phyloP scores from a whole-genome alignment of 495 filamentous ascomycete genomes.

The Neurospora pannonica region DNA sequence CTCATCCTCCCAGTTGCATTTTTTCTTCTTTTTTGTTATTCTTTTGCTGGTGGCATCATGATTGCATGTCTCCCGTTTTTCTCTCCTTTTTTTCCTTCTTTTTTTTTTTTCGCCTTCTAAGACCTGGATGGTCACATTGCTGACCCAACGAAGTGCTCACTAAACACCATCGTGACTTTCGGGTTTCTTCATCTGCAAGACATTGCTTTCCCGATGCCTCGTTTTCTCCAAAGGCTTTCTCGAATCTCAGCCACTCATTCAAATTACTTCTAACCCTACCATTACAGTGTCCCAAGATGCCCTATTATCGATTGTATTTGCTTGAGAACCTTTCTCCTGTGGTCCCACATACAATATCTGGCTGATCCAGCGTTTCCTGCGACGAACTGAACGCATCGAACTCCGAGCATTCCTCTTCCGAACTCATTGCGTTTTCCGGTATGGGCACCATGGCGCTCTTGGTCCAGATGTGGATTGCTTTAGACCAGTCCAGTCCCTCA shows the following conservation, averaged over 20 bases:
- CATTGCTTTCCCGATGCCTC: neutral
- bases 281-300: neutral
- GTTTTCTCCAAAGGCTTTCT: neutral
- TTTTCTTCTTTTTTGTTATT: neutral
- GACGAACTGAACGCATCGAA: slow-evolving; percentile 26
- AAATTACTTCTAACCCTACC: neutral
- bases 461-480: slow-evolving; percentile 52
- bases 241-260: neutral
- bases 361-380: slow-evolving; percentile 33
- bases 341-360: slow-evolving; percentile 19
- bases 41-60: neutral
- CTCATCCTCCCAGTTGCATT: neutral
- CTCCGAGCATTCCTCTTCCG: slow-evolving; percentile 30
- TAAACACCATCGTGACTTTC: neutral
- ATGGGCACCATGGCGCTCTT: slow-evolving; percentile 54
- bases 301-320: neutral
- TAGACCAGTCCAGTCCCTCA: slow-evolving; percentile 45
- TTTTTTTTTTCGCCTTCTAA: neutral
- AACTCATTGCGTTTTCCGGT: slow-evolving; percentile 44
- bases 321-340: neutral
- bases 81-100: neutral
- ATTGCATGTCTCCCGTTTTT: neutral
- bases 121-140: neutral
- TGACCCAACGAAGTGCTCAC: neutral
- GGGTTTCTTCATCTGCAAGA: neutral